Base-by-base conservation (phyloP, 2,329 filamentous ascomycete species). In the Botrytis byssoidea region DNA sequence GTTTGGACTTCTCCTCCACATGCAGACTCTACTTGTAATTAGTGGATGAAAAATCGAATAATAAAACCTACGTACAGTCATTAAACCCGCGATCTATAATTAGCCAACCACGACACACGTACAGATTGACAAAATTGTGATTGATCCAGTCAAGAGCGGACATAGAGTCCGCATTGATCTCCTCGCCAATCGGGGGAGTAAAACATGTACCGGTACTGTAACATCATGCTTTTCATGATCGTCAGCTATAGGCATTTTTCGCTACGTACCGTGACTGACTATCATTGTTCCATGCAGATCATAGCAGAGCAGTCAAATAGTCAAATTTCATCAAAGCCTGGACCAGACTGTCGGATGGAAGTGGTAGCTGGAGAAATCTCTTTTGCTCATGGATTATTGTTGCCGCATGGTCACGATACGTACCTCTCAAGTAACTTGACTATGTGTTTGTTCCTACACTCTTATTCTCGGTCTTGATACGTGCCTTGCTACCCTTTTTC, bases 281-380 rank as follows among this genome's bases (percentile, higher is more conserved):
- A 46, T 44, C 32, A 37, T 70, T 35, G 29, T 70, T 64, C 57
- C 71, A 60, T 59, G 66, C 71, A 70, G 66, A 70, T 70, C 71
- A 57, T 44, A n/a, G 22, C 16, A 37, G 2, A 29, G 51, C n/a
- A n/a, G 55, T 4, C 42, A 22, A 60, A 68, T 35, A n/a, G 55
- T 4, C 42, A 22, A 60, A 68, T 35, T 32, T 25, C 20, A n/a
- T 10, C 29, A n/a, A 35, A 18, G 20, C 29, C 48, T 73, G 72
- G 75, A 76, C 77, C 77, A 78, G 44, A 74, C 63, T 73, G 70
- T 70, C 76, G 77, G 77, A 77, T 74, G 76, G 73, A 68, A 42
- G 35, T 40, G 25, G 8, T n/a, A n/a, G 35, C 22, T 37, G 32
- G 32, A 40, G n/a, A 42, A 57, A 40, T 25, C 8, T 40, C 25